Conservation (phyloP, 2,329 filamentous ascomycete genomes). For the Lojkania enalia region DNA sequence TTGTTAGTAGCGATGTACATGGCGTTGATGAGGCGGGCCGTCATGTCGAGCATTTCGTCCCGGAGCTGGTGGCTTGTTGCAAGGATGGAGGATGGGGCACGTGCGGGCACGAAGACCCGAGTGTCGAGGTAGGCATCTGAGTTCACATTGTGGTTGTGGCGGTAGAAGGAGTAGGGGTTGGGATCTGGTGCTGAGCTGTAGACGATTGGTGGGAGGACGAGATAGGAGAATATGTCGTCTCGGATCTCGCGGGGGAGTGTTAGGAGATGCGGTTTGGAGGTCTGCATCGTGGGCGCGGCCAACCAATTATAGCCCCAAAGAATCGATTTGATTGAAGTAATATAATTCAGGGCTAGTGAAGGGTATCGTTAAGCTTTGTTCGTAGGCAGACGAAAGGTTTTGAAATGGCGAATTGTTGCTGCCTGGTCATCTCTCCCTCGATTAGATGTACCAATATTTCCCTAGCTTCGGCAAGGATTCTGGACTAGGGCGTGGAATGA, state of each 20-base stretch:
- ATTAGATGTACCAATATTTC: too few relatives aligned
- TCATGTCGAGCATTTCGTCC: conserved; percentile 27
- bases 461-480: too few relatives aligned
- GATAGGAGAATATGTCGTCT: conserved; percentile 28
- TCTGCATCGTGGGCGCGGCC: not conserved
- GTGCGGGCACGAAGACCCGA: conserved; percentile 31
- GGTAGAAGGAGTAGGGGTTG: conserved; percentile 17
- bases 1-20: not conserved
- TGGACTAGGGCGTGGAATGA: too few relatives aligned
- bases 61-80: conserved; percentile 32
- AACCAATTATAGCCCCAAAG: too few relatives aligned
- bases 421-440: too few relatives aligned
- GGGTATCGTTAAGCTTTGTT: too few relatives aligned
- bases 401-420: too few relatives aligned
- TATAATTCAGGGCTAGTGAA: too few relatives aligned
- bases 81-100: conserved; percentile 24
- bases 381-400: too few relatives aligned
- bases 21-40: conserved; percentile 17
- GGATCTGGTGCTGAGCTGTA: conserved; percentile 26
- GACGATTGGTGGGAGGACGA: conserved; percentile 24
- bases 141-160: conserved; percentile 4
- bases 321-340: too few relatives aligned
- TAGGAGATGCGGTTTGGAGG: conserved; percentile 15
- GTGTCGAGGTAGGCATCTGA: conserved; percentile 26
- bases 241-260: conserved; percentile 32